Conservation (phyloP, 441 rosid genomes). For the Populus hybrid region DNA sequence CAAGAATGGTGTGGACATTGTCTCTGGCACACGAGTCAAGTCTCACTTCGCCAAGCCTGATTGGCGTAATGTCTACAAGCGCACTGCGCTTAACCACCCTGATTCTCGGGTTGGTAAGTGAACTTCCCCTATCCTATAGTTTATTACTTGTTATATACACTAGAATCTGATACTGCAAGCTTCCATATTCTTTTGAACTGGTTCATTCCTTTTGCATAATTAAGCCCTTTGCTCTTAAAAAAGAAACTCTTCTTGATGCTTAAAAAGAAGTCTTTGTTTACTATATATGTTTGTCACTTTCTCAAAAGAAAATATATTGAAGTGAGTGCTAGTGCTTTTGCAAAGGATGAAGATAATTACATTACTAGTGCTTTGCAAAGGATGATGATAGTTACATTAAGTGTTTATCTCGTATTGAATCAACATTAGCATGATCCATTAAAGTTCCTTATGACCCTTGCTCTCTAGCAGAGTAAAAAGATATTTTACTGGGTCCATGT, state of each 20-base stretch:
- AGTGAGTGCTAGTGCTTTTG: neutral
- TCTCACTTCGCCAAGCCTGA: no score
- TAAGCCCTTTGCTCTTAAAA: no score
- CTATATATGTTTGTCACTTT: neutral
- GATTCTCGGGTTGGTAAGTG: no score
- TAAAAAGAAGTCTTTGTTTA: neutral
- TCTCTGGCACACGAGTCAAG: no score
- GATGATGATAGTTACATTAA: neutral
- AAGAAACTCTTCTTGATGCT: neutral
- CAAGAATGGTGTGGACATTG: no score
- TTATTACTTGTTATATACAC: no score
- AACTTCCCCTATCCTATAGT: no score
- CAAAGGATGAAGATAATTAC: neutral
- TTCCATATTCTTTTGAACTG: no score
- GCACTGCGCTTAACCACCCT: no score
- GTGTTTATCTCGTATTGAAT: neutral
- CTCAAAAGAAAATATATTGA: neutral
- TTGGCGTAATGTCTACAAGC: no score
- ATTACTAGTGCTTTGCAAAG: neutral
- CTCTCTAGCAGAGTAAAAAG: neutral
- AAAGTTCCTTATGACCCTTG: neutral
- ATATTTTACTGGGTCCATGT: neutral
- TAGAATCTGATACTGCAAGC: no score
- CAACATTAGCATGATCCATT: neutral
- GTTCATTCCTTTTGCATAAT: no score